Evolutionary conservation across 352 stramenopile genomes (phyloP).

Genomic region (Globisporangium cystogenes): DNA sequence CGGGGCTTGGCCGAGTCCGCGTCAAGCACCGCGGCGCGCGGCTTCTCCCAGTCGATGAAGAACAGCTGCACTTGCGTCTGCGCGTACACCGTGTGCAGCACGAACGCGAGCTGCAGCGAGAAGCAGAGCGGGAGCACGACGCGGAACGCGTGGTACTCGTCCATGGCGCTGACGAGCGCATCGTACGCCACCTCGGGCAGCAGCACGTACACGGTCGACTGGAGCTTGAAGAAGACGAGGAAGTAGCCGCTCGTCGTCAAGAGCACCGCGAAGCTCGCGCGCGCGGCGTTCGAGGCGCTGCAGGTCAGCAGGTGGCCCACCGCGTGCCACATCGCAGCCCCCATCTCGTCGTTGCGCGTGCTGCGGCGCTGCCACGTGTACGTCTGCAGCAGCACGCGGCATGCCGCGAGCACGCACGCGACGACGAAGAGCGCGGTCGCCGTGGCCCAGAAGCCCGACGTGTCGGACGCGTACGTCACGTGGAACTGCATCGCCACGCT

Average conservation of each 20-base stretch:
- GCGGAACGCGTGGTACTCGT: constrained; percentile 88
- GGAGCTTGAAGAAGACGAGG: constrained; percentile 94
- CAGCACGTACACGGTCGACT: constrained; percentile 84
- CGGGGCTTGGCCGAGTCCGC: constrained; percentile 37
- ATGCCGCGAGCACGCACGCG: constrained; percentile 43
- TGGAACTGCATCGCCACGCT: constrained; percentile 50
- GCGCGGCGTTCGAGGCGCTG: constrained; percentile 33
- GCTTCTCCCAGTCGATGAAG: constrained; percentile 94
- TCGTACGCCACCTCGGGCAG: constrained; percentile 68
- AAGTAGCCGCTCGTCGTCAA: constrained; percentile 85
- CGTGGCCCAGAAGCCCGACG: constrained; percentile 66
- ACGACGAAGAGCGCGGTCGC: constrained; percentile 71
- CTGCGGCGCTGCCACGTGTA: constrained; percentile 87
- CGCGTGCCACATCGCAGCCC: constrained; percentile 41
- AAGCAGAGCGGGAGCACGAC: constrained; percentile 80
- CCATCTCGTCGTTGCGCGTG: constrained; percentile 60
- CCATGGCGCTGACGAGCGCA: constrained; percentile 34
- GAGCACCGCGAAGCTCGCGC: constrained; percentile 46
- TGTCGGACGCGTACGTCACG: constrained; percentile 86
- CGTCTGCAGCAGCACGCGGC: constrained; percentile 62
- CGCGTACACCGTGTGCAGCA: constrained; percentile 64
- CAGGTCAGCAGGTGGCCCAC: constrained; percentile 34
- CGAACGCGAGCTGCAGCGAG: constrained; percentile 68
- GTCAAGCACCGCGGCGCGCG: constrained; percentile 56
- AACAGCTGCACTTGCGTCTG: constrained; percentile 86